These are phyloP conservation scores for Russula griseocarnosa DNA, from an alignment of 768 basidiomycete genomes.

Conservation along the genomic window DNA sequence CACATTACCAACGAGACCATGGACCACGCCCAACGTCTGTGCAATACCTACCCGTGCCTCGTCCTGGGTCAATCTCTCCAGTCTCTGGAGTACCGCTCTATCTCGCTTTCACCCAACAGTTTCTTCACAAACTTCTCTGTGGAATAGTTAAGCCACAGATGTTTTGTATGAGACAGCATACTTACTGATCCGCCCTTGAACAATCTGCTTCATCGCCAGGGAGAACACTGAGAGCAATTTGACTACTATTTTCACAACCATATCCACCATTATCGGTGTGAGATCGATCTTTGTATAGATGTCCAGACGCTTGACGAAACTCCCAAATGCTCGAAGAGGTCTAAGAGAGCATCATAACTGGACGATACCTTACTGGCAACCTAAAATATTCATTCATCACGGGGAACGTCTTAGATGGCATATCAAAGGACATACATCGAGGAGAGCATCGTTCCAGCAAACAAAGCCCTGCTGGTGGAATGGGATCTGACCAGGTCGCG, in stretches of 20 bases:
- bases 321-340: slow-evolving; percentile 2
- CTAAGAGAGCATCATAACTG: slow-evolving; percentile 6
- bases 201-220: slow-evolving; percentile 10
- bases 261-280: not conserved
- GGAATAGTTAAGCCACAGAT: not conserved
- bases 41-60: not conserved
- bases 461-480: too few species aligned
- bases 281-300: not conserved
- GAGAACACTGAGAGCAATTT: slow-evolving; percentile 11
- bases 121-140: slow-evolving; percentile 13
- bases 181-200: slow-evolving; percentile 10
- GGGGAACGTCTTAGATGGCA: too few species aligned
- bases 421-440: too few species aligned
- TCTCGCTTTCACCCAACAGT: slow-evolving; percentile 6
- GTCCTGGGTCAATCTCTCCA: slow-evolving; percentile 10
- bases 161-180: too few species aligned
- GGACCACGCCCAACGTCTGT: not conserved
- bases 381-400: not conserved
- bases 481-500: too few species aligned
- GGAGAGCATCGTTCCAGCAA: too few species aligned
- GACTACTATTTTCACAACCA: slow-evolving; percentile 1
- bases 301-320: slow-evolving; percentile 7
- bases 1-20: not conserved
- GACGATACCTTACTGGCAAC: slow-evolving; percentile 1
- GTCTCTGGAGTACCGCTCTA: not conserved